phyloP scores from a whole-genome alignment of 345 rosid genomes.

The Durio zibethinus region DNA sequence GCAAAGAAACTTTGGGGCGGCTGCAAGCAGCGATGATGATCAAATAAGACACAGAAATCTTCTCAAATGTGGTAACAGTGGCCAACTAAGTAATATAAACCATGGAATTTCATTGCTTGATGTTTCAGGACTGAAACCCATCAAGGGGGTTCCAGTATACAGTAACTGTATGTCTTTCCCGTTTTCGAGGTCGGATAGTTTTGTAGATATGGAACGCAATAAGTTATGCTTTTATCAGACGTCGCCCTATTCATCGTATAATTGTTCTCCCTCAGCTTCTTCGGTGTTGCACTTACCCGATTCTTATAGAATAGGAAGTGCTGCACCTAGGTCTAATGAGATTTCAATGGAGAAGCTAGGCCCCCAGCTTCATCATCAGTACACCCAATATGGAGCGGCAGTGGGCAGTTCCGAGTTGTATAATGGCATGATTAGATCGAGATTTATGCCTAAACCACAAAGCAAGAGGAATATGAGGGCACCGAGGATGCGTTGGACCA shows the following conservation, averaged over 20 bases:
- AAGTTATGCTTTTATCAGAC: constrained; percentile 21
- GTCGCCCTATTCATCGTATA: not conserved
- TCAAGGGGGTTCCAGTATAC: constrained; percentile 50
- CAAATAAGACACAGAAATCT: constrained; percentile 8
- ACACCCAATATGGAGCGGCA: constrained; percentile 12
- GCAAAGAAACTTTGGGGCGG: constrained; percentile 11
- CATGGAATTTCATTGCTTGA: constrained; percentile 35
- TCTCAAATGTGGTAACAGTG: not conserved
- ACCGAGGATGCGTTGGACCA: constrained; percentile 90
- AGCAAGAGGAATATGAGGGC: constrained; percentile 64
- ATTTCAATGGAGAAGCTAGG: constrained; percentile 31
- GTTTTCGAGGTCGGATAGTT: not conserved
- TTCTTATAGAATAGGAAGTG: constrained; percentile 5
- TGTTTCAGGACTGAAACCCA: constrained; percentile 31
- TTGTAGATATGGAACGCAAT: constrained; percentile 24
- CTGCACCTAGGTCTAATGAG: constrained; percentile 36
- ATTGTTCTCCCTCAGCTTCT: constrained; percentile 8
- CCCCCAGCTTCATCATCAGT: constrained; percentile 12
- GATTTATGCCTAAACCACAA: constrained; percentile 48
- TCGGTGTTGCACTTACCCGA: constrained; percentile 9
- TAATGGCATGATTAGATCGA: constrained; percentile 38
- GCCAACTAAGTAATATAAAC: constrained; percentile 14
- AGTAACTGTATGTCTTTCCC: constrained; percentile 17
- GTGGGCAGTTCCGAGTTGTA: constrained; percentile 16
- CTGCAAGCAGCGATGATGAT: not conserved